Evolutionary conservation across 169 alveolate genomes (phyloP), one percentile per base, ranked within the genome.

Genomic region (Plasmodium malariae): DNA sequence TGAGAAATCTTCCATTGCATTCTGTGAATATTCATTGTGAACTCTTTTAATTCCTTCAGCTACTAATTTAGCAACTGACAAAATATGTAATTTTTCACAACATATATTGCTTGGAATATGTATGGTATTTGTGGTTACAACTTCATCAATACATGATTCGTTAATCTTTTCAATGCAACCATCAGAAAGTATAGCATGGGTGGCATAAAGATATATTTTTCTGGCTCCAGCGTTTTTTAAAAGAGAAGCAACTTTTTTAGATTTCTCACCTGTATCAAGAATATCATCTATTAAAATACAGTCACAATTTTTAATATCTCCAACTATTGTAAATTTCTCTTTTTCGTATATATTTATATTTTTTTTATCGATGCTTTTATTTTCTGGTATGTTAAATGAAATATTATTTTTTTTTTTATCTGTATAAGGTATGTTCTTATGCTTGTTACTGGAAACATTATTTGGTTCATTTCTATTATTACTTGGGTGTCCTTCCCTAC

Each of bases 281-380:
- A 97, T 95, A 88, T 97, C 98, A 89, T 97, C 98, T n/a, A 97
- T 95, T 49, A 97, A 94, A 73, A 97, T 95, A 62, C 97, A 94
- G 74, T 94, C 96, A 57, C 95, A 93, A 0, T 96, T 97, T 65
- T 95, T 91, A 11, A 97, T 98, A 70, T 71, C 88, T 7, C 98
- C 98, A 43, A 97, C 97, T 49, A 96, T 80, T 43, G 94, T 92
- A 96, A 94, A 93, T 88, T 91, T 67, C 24, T 94, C 97, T 14
- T 90, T 80, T 83, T 89, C 86, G 34, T 86, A 89, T n/a, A 93
- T 93, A 63, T 87, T 89, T 74, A 67, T 19, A 65, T 95, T 92
- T 74, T 92, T 93, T 83, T 96, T 94, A 88, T 91, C 85, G 28
- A 94, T 93, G 95, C 86, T 90, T 74, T 74, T 37, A 37, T 59